Evolutionary conservation across 441 rosid species (phyloP), one percentile per base, ranked within the genome.

Genomic region (Eugenia klotzschiana): DNA sequence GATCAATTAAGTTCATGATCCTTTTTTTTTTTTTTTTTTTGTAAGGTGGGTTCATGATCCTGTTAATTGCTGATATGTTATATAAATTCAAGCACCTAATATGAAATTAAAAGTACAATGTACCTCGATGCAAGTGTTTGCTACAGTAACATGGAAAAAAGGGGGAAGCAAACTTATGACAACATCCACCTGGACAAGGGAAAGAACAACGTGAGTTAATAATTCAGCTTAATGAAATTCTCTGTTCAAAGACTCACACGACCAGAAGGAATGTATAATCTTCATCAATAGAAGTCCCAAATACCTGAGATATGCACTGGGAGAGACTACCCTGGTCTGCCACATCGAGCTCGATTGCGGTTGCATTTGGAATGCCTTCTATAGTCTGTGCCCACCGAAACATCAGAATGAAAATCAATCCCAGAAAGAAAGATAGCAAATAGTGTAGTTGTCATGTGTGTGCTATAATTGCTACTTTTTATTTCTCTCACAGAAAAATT

Each of bases 141-240:
- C 98, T 49, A 95, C 91, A 52, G 79, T 83, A 84, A 89, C 81
- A 56, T 96, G 98, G 89, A 92, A 95, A 86, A 91, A 90, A 51
- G 97, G 83, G 14, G 98, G 99, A 81, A 96, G 92, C 86, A 95
- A 91, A 89, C 99, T 96, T 58, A 96, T 83, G 74, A 94, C 98
- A 85, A 95, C 90, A 82, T 95, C 97, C 87, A 91, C 98, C 98
- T 96, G 93, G 89, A 79, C 55, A 85, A 74, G 79, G 82, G 41
- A 27, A 56, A 46, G 52, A 25, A 23, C 55, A 49, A 56, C 4
- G 14, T 33, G 5, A 69, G 46, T 69, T 14, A 69, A 20, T 37
- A 10, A n/a, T 69, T 33, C 49, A 52, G 8, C 10, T 25, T 22
- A 29, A 46, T 73, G 20, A 26, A 57, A 56, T 54, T 52, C 83